phyloP scores from a whole-genome alignment of 192 early-diverging fungal species.

The Rhizophagus clarus region DNA sequence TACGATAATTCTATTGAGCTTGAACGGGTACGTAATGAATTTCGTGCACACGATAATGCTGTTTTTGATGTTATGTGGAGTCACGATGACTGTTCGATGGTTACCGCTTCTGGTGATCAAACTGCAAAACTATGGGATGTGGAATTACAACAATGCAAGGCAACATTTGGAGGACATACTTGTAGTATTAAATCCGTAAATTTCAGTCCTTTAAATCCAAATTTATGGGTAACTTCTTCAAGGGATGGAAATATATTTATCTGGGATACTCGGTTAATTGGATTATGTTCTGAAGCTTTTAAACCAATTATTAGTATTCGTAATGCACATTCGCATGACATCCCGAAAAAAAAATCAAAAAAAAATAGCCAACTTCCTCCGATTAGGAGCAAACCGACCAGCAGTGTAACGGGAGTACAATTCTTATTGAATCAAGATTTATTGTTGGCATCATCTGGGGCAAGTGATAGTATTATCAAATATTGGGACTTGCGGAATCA shows the following conservation, averaged over 20 bases:
- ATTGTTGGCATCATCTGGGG: slow-evolving; percentile 57
- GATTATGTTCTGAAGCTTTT: slow-evolving; percentile 15
- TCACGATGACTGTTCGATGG: slow-evolving; percentile 58
- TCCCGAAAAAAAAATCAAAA: not conserved
- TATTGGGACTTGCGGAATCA: slow-evolving; percentile 75
- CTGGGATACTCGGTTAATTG: slow-evolving; percentile 70
- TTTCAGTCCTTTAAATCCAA: slow-evolving; percentile 52
- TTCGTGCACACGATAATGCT: slow-evolving; percentile 72
- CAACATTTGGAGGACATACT: slow-evolving; percentile 62
- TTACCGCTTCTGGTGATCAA: slow-evolving; percentile 76
- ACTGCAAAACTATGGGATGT: slow-evolving; percentile 75
- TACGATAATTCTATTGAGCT: slow-evolving; percentile 38
- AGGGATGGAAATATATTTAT: slow-evolving; percentile 72
- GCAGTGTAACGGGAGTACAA: slow-evolving; percentile 57
- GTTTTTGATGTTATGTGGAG: slow-evolving; percentile 80
- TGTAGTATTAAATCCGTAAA: slow-evolving; percentile 70
- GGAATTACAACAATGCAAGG: slow-evolving; percentile 51
- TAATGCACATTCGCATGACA: slow-evolving; percentile 1
- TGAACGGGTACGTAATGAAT: slow-evolving; percentile 38
- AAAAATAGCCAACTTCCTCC: not conserved
- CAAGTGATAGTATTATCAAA: slow-evolving; percentile 67
- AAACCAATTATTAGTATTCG: slow-evolving; percentile 1
- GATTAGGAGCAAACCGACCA: slow-evolving; percentile 11
- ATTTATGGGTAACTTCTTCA: slow-evolving; percentile 64
- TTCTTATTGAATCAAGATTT: slow-evolving; percentile 44